Conservation (phyloP, 2,329 filamentous ascomycete species). For the Dryadomyces quercus-mongolicae region DNA sequence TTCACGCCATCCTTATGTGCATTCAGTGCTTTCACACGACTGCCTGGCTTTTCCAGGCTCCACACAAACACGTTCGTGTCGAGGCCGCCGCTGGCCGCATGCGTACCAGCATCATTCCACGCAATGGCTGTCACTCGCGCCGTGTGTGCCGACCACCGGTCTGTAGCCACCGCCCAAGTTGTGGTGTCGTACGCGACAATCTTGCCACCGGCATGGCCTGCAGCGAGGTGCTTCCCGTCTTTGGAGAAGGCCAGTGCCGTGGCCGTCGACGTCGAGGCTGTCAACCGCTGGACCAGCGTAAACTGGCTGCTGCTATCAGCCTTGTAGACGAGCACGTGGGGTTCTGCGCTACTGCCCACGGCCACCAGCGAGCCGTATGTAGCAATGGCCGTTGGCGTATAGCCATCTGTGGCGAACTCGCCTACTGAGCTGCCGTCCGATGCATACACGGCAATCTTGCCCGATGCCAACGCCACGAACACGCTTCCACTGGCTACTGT, state of each 20-base stretch:
- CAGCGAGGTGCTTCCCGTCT: conserved; percentile 65
- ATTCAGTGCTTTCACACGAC: conserved; percentile 71
- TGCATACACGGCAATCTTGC: conserved; percentile 38
- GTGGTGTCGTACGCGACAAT: conserved; percentile 65
- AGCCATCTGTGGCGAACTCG: conserved; percentile 41
- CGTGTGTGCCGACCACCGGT: conserved; percentile 54
- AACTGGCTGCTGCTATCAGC: conserved; percentile 42
- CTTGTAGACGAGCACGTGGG: conserved; percentile 64
- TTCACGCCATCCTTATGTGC: conserved; percentile 95
- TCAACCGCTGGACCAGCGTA: conserved; percentile 42
- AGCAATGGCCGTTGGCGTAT: conserved; percentile 59
- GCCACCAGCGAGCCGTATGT: conserved; percentile 57
- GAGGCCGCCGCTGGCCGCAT: conserved; percentile 71
- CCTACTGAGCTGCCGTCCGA: conserved; percentile 50
- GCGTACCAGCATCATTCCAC: conserved; percentile 69
- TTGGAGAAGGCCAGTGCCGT: conserved; percentile 75
- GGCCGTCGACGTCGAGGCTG: conserved; percentile 57
- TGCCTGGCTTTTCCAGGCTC: conserved; percentile 74
- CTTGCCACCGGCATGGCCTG: conserved; percentile 74
- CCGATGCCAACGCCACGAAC: conserved; percentile 44
- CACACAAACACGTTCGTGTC: conserved; percentile 92
- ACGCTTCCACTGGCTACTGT: conserved; percentile 32
- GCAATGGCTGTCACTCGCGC: conserved; percentile 45
- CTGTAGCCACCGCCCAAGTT: conserved; percentile 59
- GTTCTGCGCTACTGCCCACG: conserved; percentile 55